Conservation (phyloP, 805 yeast genomes). For the Debaryomyces prosopidis region DNA sequence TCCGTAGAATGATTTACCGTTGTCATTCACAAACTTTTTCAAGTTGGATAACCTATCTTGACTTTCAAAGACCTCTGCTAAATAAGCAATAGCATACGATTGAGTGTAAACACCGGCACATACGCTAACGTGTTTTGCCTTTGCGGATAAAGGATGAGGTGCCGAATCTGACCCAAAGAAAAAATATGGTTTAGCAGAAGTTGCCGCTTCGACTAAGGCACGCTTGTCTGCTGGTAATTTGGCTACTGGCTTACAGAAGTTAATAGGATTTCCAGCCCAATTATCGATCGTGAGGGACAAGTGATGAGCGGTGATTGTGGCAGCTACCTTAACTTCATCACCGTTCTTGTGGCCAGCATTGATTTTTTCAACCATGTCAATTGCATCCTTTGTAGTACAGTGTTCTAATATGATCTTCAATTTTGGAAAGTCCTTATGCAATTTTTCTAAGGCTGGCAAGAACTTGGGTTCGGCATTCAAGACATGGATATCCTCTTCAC, state of each 20-base stretch:
- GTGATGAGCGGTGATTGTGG: conserved; percentile 96
- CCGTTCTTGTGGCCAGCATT: conserved; percentile 28
- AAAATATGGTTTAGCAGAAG: conserved; percentile 87
- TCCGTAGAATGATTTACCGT: conserved; percentile 72
- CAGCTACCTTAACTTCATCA: conserved; percentile 65
- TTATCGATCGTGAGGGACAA: conserved; percentile 83
- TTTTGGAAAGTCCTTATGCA: conserved; percentile 82
- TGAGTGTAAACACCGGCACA: conserved; percentile 99
- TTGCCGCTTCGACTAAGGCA: conserved; percentile 84
- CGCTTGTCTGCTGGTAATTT: conserved; percentile 82
- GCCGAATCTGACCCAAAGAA: conserved; percentile 98
- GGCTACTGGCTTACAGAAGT: conserved; percentile 97
- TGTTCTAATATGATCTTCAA: conserved; percentile 89
- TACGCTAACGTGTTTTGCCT: conserved; percentile 75
- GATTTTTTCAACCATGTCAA: conserved; percentile 70
- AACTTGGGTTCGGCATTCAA: conserved; percentile 93
- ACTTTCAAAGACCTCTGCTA: conserved; percentile 83
- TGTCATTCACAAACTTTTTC: conserved; percentile 71
- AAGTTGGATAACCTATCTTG: conserved; percentile 63
- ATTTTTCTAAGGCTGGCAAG: conserved; percentile 79
- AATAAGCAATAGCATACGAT: conserved; percentile 72
- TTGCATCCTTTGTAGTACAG: conserved; percentile 89
- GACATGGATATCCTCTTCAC: conserved; percentile 71
- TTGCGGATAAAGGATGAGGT: conserved; percentile 85
- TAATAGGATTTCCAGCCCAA: conserved; percentile 96